These are phyloP conservation scores for Juglanconis sp. DNA, from an alignment of 2,329 filamentous ascomycete species.

Conservation along the genomic window DNA sequence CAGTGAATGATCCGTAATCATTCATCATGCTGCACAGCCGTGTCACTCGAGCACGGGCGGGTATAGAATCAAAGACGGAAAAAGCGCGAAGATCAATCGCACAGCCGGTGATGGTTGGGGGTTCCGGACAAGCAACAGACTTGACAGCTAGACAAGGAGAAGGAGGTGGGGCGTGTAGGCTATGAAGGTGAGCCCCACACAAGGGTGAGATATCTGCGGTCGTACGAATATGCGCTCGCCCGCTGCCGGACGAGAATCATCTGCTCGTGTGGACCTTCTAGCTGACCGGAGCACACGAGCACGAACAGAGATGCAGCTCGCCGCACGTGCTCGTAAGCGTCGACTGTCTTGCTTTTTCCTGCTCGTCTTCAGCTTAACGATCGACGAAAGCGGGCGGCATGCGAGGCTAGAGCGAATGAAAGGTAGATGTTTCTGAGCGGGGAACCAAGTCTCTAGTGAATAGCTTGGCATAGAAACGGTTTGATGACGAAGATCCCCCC, in stretches of 20 bases:
- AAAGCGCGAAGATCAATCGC: neutral
- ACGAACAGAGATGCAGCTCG: conserved; percentile 15
- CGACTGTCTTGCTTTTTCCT: conserved; percentile 5
- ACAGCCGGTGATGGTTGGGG: neutral
- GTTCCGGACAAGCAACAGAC: neutral
- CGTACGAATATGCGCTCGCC: conserved; percentile 13
- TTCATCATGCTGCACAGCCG: conserved; percentile 9
- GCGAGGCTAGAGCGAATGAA: too few relatives aligned
- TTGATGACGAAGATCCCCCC: neutral
- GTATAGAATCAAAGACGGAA: neutral
- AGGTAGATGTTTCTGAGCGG: neutral
- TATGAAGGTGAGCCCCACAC: conserved; percentile 12
- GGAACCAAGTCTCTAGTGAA: neutral
- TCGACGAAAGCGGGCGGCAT: neutral
- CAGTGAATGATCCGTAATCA: conserved; percentile 5
- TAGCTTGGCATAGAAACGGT: neutral
- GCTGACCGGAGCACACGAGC: neutral
- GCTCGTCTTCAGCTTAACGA: neutral
- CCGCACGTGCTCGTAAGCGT: conserved; percentile 4
- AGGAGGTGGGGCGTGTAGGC: neutral
- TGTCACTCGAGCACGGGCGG: conserved; percentile 13
- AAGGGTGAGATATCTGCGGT: conserved; percentile 13
- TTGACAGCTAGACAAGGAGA: neutral
- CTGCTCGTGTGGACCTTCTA: conserved; percentile 6
- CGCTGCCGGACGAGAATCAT: conserved; percentile 17